phyloP scores from a whole-genome alignment of 805 yeast species.

The Kazachstania africana region DNA sequence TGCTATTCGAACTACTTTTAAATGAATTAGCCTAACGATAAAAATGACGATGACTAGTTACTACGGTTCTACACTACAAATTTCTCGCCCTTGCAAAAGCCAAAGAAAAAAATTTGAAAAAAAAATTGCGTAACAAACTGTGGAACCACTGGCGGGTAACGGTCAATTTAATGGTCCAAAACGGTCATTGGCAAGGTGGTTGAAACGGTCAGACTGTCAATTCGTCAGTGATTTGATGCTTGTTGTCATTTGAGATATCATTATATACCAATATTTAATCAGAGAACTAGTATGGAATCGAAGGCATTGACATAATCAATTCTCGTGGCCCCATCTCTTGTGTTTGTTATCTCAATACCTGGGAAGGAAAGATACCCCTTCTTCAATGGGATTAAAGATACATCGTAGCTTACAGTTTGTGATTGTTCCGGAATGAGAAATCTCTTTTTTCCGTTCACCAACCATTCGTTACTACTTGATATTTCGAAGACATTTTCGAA shows the following conservation, averaged over 20 bases:
- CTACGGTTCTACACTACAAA: too few relatives aligned
- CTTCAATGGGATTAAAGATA: conserved; percentile 60
- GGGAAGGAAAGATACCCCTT: conserved; percentile 69
- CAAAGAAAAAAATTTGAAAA: too few relatives aligned
- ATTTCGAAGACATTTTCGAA: conserved; percentile 35
- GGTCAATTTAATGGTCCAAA: too few relatives aligned
- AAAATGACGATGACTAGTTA: too few relatives aligned
- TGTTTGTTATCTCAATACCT: conserved; percentile 35
- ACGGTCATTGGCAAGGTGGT: too few relatives aligned
- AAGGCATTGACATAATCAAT: conserved; percentile 56
- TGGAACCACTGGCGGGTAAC: too few relatives aligned
- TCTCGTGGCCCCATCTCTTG: conserved; percentile 36
- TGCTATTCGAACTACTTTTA: too few relatives aligned
- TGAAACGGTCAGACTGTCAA: too few relatives aligned
- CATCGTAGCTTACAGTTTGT: conserved; percentile 19
- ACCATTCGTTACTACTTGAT: conserved; percentile 58
- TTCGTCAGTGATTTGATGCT: not conserved
- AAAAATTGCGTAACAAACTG: too few relatives aligned
- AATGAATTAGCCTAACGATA: too few relatives aligned
- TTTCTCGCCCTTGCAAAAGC: too few relatives aligned
- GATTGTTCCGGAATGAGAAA: conserved; percentile 33
- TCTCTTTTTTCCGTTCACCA: conserved; percentile 59
- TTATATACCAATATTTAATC: not conserved
- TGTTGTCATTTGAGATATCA: not conserved
- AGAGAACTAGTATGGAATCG: conserved; percentile 47